Base-by-base conservation (phyloP, 345 rosid species). In the Noccaea bulbosa region DNA sequence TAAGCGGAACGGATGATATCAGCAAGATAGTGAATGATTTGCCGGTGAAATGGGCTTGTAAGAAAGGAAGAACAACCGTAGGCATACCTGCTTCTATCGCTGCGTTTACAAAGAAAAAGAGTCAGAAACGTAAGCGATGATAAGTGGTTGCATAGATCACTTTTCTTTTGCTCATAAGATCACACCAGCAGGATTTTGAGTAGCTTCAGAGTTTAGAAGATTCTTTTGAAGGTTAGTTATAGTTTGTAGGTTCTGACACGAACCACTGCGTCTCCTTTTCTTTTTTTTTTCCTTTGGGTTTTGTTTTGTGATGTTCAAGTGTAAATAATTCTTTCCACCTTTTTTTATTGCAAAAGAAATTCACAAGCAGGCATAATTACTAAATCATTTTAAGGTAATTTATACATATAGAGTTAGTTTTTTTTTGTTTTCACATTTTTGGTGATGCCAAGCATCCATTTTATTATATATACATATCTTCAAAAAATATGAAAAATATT, bases 21-120 rank as follows among this genome's bases (percentile, higher is more conserved):
- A 73, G 90, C 17, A 45, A 71, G 5, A 87, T 93, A 58, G 91
- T 93, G 30, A 81, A 78, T 6, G 85, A 71, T 59, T 55, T 88
- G 78, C 93, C 96, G 1, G 54, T 85, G 79, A 83, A 84, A 81
- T 93, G 98, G 98, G 84, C 76, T 57, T 84, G 83, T 47, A 93
- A 83, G 87, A 88, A 81, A 80, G 80, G 83, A 44, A 88, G 97
- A 80, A 90, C 97, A 57, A 82, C 84, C 57, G 77, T 82, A 69
- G 89, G 93, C 39, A 77, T 90, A 44, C 98, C 97, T 11, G 87
- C 97, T 32, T 78, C 91, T 8, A 51, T 72, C 54, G 77, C 61
- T 12, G 77, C 75, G 34, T 78, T 76, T 76, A 68, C 69, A 53
- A 75, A 68, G 78, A 75, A 33, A 44, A 67, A 1, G 45, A 53